Conservation (phyloP, 1,284 basidiomycete species). For the Cystobasidium sp. region DNA sequence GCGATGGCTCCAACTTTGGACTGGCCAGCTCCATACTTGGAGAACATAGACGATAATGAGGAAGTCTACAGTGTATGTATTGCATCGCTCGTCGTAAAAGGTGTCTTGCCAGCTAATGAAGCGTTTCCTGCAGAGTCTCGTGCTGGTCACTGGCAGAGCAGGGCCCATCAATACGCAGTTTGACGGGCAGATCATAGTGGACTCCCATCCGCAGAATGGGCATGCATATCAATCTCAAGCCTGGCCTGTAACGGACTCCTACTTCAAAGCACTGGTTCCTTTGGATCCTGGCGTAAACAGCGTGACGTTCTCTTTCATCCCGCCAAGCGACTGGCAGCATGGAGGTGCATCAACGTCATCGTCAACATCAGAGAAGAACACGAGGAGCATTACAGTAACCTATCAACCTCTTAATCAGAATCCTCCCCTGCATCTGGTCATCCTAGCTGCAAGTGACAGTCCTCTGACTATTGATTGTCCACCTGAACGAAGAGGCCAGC, state of each 20-base stretch:
- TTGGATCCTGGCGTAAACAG: slow-evolving; percentile 14
- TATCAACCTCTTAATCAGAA: slow-evolving; percentile 32
- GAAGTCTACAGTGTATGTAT: slow-evolving; percentile 38
- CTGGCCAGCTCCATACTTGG: slow-evolving; percentile 41
- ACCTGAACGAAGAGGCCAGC: slow-evolving; percentile 35
- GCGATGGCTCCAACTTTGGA: slow-evolving; percentile 30
- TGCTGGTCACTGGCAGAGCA: slow-evolving; percentile 34
- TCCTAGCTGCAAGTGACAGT: slow-evolving; percentile 38
- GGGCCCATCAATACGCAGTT: slow-evolving; percentile 22
- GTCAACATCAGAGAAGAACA: background rate
- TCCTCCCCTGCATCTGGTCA: slow-evolving; percentile 40
- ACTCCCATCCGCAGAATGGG: slow-evolving; percentile 1
- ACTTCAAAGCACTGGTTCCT: slow-evolving; percentile 42
- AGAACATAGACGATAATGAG: slow-evolving; percentile 36
- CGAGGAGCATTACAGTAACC: background rate
- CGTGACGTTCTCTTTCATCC: slow-evolving; percentile 19
- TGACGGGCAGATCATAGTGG: slow-evolving; percentile 37
- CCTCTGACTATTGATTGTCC: slow-evolving; percentile 42
- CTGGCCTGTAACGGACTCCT: slow-evolving; percentile 39
- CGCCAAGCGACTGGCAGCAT: slow-evolving; percentile 7
- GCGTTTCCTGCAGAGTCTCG: slow-evolving; percentile 13
- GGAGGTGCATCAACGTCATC: background rate
- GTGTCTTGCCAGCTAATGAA: background rate
- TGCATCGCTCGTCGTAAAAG: no score
- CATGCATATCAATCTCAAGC: slow-evolving; percentile 16